Evolutionary conservation across 2,329 filamentous ascomycete species (phyloP), one percentile per base, ranked within the genome.

Genomic region (Herpotrichia juniperi): DNA sequence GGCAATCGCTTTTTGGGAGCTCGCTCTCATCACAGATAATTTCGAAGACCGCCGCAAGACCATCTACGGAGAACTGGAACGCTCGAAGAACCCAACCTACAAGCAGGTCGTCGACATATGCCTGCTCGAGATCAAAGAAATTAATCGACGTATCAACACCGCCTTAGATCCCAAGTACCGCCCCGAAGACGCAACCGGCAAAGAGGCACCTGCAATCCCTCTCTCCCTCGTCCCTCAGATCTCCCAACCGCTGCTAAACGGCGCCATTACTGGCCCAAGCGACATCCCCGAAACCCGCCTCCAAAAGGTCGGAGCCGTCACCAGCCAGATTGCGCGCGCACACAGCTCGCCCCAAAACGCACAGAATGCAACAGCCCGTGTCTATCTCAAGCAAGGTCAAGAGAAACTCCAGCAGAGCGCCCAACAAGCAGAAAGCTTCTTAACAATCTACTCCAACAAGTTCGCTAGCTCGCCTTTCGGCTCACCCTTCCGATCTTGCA

Each of bases 1-100:
- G 83, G 83, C 86, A 0, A 96, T 96, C 71, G 93, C 93, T 14
- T 89, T 96, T 73, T 96, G 93, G 93, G 93, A 97, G 68, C 79
- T 97, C 24, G 85, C 86, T 25, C 81, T 90, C 50, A 96, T 97
- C 61, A 87, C 90, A 31, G 83, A 88, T 50, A 83, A 85, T 48
- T 93, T 89, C 57, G 81, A 87, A 14, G 81, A 85, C n/a, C 86
- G 92, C 28, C 85, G 93, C 46, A 90, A 88, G 71, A 84, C 86
- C 17, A 91, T 97, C 49, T 97, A 90, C 73, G 85, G 87, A 51
- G 93, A 97, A 62, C 90, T 96, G 55, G 91, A 96, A 61, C 88
- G 92, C 54, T 85, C 85, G 48, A 89, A 88, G 39, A 91, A 89
- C 0, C 83, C 90, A 1, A 87, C 90, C 59, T 96, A 91, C 90